Evolutionary conservation across 2,329 filamentous ascomycete genomes (phyloP).

Genomic region (Hypoxylon sp.): DNA sequence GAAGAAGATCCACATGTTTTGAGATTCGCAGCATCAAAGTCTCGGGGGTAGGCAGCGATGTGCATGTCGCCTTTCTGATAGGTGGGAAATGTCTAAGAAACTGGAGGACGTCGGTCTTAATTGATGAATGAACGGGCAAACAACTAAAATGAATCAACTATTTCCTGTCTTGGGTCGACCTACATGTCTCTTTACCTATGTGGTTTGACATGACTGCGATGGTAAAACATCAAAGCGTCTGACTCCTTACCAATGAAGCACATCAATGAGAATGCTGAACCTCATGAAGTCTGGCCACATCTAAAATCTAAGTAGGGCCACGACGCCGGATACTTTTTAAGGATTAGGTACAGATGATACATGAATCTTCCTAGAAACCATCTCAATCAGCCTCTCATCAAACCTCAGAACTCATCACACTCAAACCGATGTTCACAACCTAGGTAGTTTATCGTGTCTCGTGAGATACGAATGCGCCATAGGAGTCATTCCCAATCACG

Average conservation of each 20-base stretch:
- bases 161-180: not conserved
- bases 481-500: too few species aligned
- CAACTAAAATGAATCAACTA: not conserved
- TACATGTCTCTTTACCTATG: not conserved
- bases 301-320: not conserved
- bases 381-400: too few species aligned
- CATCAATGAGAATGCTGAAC: not conserved
- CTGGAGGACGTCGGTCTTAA: not conserved
- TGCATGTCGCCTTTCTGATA: not conserved
- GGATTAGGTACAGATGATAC: not conserved
- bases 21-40: not conserved
- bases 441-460: too few species aligned
- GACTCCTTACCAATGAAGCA: not conserved
- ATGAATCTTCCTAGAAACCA: not conserved
- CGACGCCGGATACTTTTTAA: not conserved
- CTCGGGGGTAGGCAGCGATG: not conserved
- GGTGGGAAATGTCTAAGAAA: not conserved
- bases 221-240: not conserved
- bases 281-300: too few species aligned
- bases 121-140: not conserved
- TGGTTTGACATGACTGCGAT: not conserved
- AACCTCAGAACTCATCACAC: too few species aligned
- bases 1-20: slow-evolving; percentile 53
- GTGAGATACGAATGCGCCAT: too few species aligned
- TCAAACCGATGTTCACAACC: too few species aligned